A percentile compares a stretch with the other conserved stretches of the same genome.
These are phyloP conservation scores for Rhodamnia rubescens DNA, from an alignment of 345 rosid species.

Conservation along the genomic window DNA sequence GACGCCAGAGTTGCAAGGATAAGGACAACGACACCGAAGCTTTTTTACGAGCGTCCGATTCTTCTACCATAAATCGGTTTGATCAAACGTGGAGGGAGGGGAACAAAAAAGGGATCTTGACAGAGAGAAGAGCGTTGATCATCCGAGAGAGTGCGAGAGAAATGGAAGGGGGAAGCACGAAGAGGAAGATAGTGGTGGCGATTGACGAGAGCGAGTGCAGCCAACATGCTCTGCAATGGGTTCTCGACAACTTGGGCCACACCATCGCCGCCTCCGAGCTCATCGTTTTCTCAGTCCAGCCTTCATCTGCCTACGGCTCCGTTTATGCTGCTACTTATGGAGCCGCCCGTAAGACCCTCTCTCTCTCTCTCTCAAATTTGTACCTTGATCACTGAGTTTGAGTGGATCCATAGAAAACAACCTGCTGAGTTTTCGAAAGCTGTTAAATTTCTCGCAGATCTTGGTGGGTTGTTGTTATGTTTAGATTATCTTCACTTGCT, in stretches of 20 bases:
- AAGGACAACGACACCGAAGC: background rate
- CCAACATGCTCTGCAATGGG: conserved; percentile 52
- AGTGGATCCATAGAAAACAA: background rate
- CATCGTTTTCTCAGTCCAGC: conserved; percentile 46
- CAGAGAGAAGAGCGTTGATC: background rate
- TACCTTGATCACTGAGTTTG: background rate
- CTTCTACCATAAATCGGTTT: background rate
- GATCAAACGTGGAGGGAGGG: background rate
- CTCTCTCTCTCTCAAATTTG: background rate
- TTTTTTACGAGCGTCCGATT: background rate
- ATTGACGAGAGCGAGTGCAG: conserved; percentile 76
- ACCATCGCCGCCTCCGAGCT: conserved; percentile 29
- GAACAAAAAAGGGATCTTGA: background rate
- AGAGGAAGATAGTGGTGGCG: conserved; percentile 69
- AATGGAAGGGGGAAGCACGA: conserved; percentile 9
- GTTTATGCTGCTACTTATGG: conserved; percentile 53
- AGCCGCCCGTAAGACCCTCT: conserved; percentile 28
- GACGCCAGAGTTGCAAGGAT: background rate
- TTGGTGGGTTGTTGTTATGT: background rate
- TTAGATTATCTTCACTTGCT: background rate
- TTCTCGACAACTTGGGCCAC: conserved; percentile 30
- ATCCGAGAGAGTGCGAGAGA: background rate
- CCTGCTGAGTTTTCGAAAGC: background rate
- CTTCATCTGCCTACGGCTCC: conserved; percentile 22
- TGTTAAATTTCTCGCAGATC: background rate